phyloP scores from a whole-genome alignment of 1,139 yeast species.

The Blastobotrys niveus region DNA sequence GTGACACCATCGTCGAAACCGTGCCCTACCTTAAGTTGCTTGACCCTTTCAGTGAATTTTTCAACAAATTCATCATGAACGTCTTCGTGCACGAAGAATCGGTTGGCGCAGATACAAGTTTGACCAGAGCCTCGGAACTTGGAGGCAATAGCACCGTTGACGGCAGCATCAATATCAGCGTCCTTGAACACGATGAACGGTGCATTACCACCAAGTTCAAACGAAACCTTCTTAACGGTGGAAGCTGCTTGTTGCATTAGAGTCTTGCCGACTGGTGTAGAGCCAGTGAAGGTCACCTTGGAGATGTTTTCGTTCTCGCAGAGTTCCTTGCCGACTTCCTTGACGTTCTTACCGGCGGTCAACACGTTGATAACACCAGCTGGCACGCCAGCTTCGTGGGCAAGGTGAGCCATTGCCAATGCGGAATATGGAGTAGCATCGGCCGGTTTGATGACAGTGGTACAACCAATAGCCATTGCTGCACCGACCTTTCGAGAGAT shows the following conservation, averaged over 20 bases:
- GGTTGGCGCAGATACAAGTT: slow-evolving; percentile 78
- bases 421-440: slow-evolving; percentile 86
- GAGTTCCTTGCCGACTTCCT: slow-evolving; percentile 58
- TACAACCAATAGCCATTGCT: slow-evolving; percentile 90
- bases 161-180: slow-evolving; percentile 73
- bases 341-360: slow-evolving; percentile 45
- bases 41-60: slow-evolving; percentile 48
- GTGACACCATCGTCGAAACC: slow-evolving; percentile 63
- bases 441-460: slow-evolving; percentile 86
- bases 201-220: slow-evolving; percentile 93
- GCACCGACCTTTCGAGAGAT: slow-evolving; percentile 88
- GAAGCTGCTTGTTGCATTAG: slow-evolving; percentile 72
- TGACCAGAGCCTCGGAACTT: slow-evolving; percentile 75
- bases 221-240: slow-evolving; percentile 74
- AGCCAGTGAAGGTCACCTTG: slow-evolving; percentile 87
- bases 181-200: slow-evolving; percentile 86
- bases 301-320: slow-evolving; percentile 64
- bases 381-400: slow-evolving; percentile 82
- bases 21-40: slow-evolving; percentile 57
- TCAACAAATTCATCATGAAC: slow-evolving; percentile 56
- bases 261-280: slow-evolving; percentile 75
- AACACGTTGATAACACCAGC: slow-evolving; percentile 73
- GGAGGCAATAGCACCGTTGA: slow-evolving; percentile 60
- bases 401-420: slow-evolving; percentile 67
- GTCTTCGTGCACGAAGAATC: slow-evolving; percentile 58